phyloP scores from a whole-genome alignment of 2,329 filamentous ascomycete species.

The Furcasterigmium sp. region DNA sequence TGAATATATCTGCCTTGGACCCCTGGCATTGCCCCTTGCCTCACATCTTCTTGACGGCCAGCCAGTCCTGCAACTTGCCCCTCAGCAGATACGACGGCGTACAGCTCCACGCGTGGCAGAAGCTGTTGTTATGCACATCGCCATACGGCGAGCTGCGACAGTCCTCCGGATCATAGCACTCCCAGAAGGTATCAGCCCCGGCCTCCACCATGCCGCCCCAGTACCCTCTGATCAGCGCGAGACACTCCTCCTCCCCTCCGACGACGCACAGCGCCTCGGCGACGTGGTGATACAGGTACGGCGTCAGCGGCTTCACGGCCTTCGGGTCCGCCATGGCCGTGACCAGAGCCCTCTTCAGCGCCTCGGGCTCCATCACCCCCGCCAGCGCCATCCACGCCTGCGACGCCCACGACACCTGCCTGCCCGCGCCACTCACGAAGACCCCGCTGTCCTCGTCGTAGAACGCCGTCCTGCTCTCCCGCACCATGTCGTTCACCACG shows the following conservation, averaged over 20 bases:
- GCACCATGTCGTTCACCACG: slow-evolving; percentile 14
- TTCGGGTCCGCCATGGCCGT: slow-evolving; percentile 16
- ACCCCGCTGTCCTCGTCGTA: slow-evolving; percentile 9
- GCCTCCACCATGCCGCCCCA: slow-evolving; percentile 25
- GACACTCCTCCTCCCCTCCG: slow-evolving; percentile 17
- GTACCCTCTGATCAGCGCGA: slow-evolving; percentile 21
- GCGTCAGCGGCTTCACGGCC: slow-evolving; percentile 22
- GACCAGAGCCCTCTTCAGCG: slow-evolving; percentile 14
- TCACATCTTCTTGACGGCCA: not conserved
- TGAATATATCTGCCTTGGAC: too few relatives aligned
- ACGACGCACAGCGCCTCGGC: slow-evolving; percentile 19
- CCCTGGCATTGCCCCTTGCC: too few relatives aligned
- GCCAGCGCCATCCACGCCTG: slow-evolving; percentile 24
- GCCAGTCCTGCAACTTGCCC: slow-evolving; percentile 5
- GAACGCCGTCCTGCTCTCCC: slow-evolving; percentile 10
- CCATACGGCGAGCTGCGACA: slow-evolving; percentile 22
- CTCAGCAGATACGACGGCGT: slow-evolving; percentile 22
- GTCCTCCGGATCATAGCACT: slow-evolving; percentile 21
- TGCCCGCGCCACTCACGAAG: slow-evolving; percentile 19
- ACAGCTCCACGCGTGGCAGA: slow-evolving; percentile 27
- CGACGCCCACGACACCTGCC: slow-evolving; percentile 21
- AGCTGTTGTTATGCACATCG: slow-evolving; percentile 25
- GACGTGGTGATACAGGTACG: slow-evolving; percentile 23
- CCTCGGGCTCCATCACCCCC: slow-evolving; percentile 13
- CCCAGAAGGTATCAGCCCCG: slow-evolving; percentile 27